Base-by-base conservation (phyloP, 2,329 filamentous ascomycete species). In the Pseudogymnoascus sp. region DNA sequence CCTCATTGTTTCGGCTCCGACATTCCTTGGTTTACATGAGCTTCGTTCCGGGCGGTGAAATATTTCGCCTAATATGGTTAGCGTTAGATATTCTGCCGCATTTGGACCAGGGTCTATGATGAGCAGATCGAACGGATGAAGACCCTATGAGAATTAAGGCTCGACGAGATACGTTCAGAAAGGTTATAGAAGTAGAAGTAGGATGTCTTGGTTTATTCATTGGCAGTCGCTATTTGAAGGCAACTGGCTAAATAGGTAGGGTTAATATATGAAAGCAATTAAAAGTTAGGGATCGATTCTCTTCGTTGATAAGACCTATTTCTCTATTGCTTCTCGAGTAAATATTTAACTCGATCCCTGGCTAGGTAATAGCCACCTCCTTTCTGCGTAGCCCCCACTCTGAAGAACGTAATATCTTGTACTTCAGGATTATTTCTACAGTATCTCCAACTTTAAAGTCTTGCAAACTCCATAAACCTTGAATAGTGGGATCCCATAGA, bases 1-100 rank as follows among this genome's bases (percentile, higher is more conserved):
- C 50, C 50, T 56, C 50, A 33, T 56, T 56, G 50, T 56, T 56
- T 56, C 50, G 50, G 50, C 50, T 56, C 50, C 50, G 50, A 56
- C 28, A 56, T 56, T 56, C 50, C 50, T 56, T 56, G 50, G 50
- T 56, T 56, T 16, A 14, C 50, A 33, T 6, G 50, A 56, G 50
- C 46, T 56, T 56, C 46, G 26, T 56, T 16, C 50, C 50, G 50
- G 50, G 50, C 50, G 50, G 50, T 56, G 28, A 33, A 33, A 19
- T 56, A 56, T 33, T 19, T 56, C 50, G n/a, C 26, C 50, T 12
- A 33, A 19, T 33, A 3, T 3, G 28, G 28, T 56, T 56, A 56
- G 50, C 10, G 50, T 19, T 19, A 1, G 2, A 3, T 12, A 19
- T 56, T 33, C 50, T 56, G 50, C 50, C 50, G 50, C 50, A 11